Base-by-base conservation (phyloP, 257 asterid genomes). In the Nicotiana tomentosiformis region DNA sequence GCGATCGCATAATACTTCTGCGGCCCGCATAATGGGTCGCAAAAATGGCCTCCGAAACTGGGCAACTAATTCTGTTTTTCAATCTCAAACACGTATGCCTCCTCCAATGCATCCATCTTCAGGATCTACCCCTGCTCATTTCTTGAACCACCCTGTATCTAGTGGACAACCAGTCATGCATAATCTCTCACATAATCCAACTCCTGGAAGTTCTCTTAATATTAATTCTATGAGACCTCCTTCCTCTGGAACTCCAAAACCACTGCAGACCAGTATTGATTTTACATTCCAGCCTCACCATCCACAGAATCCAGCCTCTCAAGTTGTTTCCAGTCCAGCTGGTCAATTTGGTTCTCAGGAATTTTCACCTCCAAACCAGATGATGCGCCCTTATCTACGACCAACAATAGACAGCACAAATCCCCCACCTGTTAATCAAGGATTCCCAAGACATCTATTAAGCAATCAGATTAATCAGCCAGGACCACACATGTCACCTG, bases 241-340 rank as follows among this genome's bases (percentile, higher is more conserved):
- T 85, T 84, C 92, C 70, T 78, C 86, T 57, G 86, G 86, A 77
- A 81, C 83, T 79, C 88, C 88, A 68, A 91, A 93, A 78, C 96
- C 93, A 29, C 98, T 83, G 84, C 95, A 84, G 66, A 90, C 97
- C 20, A 88, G 87, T 84, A 79, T 85, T 78, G 97, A 94, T 89
- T 95, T 95, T 80, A 91, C 97, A 67, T 95, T 94, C 87, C 98
- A 86, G 86, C 97, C 97, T 64, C 96, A 86, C 78, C 88, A 88
- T 77, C 93, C 91, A 12, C 94, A 86, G 23, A 84, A 83, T 89
- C 78, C 90, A 46, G 84, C 86, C 66, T 65, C 91, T 56, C 95
- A 85, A 84, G 84, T 78, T 53, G 66, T 82, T 77, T 84, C 84
- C 46, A 82, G 92, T 89, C 93, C 87, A 74, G 58, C 77, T 72